phyloP scores from a whole-genome alignment of 2,329 filamentous ascomycete species.

The Aspergillus udagawae region DNA sequence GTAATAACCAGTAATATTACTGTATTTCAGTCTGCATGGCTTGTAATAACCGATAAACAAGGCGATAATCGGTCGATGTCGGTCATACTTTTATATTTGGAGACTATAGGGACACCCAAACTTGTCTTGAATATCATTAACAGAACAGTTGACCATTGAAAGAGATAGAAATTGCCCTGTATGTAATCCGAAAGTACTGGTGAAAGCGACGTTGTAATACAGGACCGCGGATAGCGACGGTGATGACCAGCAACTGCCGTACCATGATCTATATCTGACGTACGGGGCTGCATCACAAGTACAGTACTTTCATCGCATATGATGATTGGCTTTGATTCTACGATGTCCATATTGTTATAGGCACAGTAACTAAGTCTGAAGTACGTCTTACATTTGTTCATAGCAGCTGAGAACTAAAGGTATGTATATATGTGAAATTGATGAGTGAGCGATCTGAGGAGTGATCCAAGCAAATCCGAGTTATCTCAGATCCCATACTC shows the following conservation, averaged over 20 bases:
- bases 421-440: background rate
- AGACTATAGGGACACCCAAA: background rate
- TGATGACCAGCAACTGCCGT: background rate
- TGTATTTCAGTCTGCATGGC: background rate
- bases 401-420: background rate
- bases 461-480: background rate
- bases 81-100: background rate
- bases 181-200: background rate
- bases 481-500: background rate
- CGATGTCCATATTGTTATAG: background rate
- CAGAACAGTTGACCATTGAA: background rate
- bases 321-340: background rate
- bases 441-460: too few species aligned
- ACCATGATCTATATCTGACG: background rate
- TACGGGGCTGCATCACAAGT: background rate
- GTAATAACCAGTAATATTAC: constrained; percentile 17
- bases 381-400: background rate
- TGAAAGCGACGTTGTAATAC: background rate
- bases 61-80: background rate
- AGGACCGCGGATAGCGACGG: background rate
- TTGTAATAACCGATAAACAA: background rate
- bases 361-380: background rate
- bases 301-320: background rate
- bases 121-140: background rate
- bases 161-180: background rate